These are phyloP conservation scores for Pouteria campechiana DNA, from an alignment of 179 eudicot species.

Conservation along the genomic window DNA sequence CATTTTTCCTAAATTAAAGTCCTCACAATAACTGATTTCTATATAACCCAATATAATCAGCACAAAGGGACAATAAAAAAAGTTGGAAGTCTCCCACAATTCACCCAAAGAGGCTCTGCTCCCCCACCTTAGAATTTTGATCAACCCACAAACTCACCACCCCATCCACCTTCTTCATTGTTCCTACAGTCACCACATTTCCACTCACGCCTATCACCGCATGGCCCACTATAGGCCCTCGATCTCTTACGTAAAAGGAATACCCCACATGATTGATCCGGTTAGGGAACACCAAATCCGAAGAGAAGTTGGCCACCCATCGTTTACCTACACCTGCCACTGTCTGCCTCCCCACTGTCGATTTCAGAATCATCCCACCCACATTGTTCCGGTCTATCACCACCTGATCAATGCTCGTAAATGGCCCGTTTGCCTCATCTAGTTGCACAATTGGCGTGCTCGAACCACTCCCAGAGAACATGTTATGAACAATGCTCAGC, in stretches of 20 bases:
- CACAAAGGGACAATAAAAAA: too few relatives aligned
- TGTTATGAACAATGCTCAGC: conserved; percentile 37
- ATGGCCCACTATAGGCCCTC: conserved; percentile 13
- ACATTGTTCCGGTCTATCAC: conserved; percentile 42
- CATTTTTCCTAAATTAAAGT: too few relatives aligned
- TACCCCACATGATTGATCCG: conserved; percentile 41
- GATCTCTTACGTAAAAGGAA: conserved; percentile 8
- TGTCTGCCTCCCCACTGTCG: conserved; percentile 34
- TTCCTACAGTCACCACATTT: conserved; percentile 45
- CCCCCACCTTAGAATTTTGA: conserved; percentile 33
- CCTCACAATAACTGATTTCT: too few relatives aligned
- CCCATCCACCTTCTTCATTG: conserved; percentile 24
- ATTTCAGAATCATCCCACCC: conserved; percentile 38
- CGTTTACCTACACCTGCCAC: conserved; percentile 29
- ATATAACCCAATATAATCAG: too few relatives aligned
- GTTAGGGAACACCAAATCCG: conserved; percentile 38
- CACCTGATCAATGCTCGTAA: conserved; percentile 39
- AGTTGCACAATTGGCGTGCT: conserved; percentile 27
- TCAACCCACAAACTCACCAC: conserved; percentile 40
- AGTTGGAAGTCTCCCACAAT: too few relatives aligned
- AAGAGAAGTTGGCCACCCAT: conserved; percentile 49
- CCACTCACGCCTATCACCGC: conserved; percentile 29
- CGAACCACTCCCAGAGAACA: conserved; percentile 39
- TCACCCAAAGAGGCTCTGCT: conserved; percentile 10
- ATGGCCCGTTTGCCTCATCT: conserved; percentile 35